A percentile compares a stretch with the other conserved stretches of the same genome.
These are phyloP conservation scores for Thalassiosira exigua DNA, from an alignment of 352 stramenopile species.

Conservation along the genomic window DNA sequence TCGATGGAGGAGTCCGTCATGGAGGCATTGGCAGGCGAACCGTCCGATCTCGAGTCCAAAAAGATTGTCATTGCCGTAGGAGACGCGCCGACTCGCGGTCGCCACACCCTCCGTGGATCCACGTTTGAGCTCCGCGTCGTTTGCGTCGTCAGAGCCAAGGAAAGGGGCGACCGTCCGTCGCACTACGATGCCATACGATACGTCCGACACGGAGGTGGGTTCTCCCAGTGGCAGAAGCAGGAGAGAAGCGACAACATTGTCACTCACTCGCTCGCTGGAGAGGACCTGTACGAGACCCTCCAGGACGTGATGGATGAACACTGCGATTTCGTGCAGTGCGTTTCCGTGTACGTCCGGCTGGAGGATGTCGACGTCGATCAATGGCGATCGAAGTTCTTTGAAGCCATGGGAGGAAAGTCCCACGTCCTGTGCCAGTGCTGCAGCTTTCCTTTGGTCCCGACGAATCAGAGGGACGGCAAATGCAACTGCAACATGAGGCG, in stretches of 20 bases:
- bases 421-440: constrained; percentile 1
- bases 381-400: constrained; percentile 3
- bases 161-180: background rate
- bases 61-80: constrained; percentile 6
- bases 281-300: background rate
- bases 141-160: constrained; percentile 6
- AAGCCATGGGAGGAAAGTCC: constrained; percentile 8
- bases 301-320: background rate
- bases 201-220: background rate
- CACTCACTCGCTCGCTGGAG: background rate
- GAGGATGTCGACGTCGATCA: background rate
- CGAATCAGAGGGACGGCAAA: too few species aligned
- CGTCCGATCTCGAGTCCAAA: background rate
- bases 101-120: background rate
- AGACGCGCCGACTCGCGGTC: background rate
- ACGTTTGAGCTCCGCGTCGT: constrained; percentile 23
- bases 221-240: background rate
- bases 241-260: background rate
- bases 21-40: too few species aligned
- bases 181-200: constrained; percentile 3
- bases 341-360: constrained; percentile 1
- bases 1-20: constrained; percentile 14
- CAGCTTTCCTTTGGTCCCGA: background rate
- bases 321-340: background rate
- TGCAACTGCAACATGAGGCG: constrained; percentile 5